A percentile compares a stretch with the other conserved stretches of the same genome.
These are phyloP conservation scores for Monilinia fructigena DNA, from an alignment of 2,329 filamentous ascomycete species.

Conservation along the genomic window DNA sequence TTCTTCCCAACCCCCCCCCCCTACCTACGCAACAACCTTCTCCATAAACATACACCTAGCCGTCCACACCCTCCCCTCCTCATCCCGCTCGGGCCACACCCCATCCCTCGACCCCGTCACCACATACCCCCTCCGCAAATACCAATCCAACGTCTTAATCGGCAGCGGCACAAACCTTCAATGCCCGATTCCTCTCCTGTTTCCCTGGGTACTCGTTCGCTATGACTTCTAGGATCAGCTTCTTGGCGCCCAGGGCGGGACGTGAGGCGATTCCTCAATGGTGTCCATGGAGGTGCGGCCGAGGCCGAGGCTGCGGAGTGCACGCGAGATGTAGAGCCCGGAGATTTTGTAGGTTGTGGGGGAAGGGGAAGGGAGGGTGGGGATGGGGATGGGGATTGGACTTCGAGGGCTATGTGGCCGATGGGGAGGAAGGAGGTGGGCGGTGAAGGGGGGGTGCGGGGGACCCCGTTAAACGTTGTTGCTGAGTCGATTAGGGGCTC, in stretches of 20 bases:
- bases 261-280: conserved; percentile 28
- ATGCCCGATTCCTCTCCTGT: conserved; percentile 22
- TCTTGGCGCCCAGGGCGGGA: conserved; percentile 30
- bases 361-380: conserved; percentile 32
- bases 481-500: conserved; percentile 30
- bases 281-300: conserved; percentile 35
- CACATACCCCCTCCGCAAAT: conserved; percentile 34
- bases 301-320: conserved; percentile 30
- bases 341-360: conserved; percentile 28
- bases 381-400: conserved; percentile 26
- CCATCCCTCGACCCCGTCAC: conserved; percentile 19
- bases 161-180: conserved; percentile 22
- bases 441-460: conserved; percentile 17
- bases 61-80: conserved; percentile 28
- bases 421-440: conserved; percentile 31
- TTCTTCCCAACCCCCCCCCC: background rate
- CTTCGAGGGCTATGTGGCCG: conserved; percentile 35
- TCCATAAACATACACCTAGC: conserved; percentile 32
- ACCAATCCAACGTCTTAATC: conserved; percentile 32
- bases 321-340: conserved; percentile 32
- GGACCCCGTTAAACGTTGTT: conserved; percentile 23
- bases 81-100: conserved; percentile 28
- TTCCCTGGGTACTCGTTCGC: conserved; percentile 25
- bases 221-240: conserved; percentile 28
- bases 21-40: conserved; percentile 27